These are phyloP conservation scores for Aspergillus sp. DNA, from an alignment of 2,329 filamentous ascomycete genomes.

Conservation along the genomic window DNA sequence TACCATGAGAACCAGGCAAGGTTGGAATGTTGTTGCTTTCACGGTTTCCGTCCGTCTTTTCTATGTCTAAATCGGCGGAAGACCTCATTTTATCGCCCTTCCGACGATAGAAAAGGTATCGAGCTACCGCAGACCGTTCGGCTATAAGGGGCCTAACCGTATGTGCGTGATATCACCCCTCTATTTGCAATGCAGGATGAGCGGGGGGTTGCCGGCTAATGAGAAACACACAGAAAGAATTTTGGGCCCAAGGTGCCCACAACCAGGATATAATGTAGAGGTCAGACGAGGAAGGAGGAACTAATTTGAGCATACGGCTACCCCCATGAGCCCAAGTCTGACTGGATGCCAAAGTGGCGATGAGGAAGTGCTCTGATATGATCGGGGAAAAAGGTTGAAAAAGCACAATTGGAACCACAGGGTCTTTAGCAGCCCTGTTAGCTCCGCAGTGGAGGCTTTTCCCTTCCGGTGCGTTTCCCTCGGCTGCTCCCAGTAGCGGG, in stretches of 20 bases:
- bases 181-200: background rate
- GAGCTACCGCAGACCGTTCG: background rate
- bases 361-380: background rate
- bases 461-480: background rate
- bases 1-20: background rate
- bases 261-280: no score
- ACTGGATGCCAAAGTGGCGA: background rate
- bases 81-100: slow-evolving; percentile 26
- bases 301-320: background rate
- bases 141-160: background rate
- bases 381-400: background rate
- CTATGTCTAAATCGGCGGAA: slow-evolving; percentile 17
- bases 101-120: slow-evolving; percentile 6
- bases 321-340: background rate
- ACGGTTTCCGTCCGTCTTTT: slow-evolving; percentile 11
- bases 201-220: background rate
- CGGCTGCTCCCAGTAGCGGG: background rate
- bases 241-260: background rate
- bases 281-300: background rate
- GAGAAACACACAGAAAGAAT: background rate
- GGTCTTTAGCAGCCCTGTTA: slow-evolving; percentile 2
- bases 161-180: background rate
- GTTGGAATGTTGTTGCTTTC: background rate
- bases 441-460: slow-evolving; percentile 2
- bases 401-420: background rate